These are phyloP conservation scores for Naumovozyma castellii DNA, from an alignment of 805 yeast species.

Conservation along the genomic window DNA sequence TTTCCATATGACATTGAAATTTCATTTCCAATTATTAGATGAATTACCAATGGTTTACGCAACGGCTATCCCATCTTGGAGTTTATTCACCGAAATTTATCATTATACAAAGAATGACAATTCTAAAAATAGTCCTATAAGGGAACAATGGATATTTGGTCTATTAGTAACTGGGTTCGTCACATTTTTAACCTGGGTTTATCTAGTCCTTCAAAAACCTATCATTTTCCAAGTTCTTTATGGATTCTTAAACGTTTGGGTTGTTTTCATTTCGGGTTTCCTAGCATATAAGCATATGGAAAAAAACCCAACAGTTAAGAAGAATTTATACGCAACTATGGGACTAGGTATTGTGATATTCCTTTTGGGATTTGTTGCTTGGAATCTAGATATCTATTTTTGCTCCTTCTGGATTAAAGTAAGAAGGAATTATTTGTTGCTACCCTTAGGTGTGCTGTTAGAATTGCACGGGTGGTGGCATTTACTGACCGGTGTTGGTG, in stretches of 20 bases:
- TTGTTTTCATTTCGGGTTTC: constrained; percentile 50
- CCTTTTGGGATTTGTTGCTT: constrained; percentile 64
- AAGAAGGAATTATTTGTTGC: constrained; percentile 59
- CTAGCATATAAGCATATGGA: constrained; percentile 46
- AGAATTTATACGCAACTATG: constrained; percentile 48
- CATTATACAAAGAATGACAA: background rate
- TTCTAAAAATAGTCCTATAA: constrained; percentile 4
- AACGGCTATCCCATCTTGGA: constrained; percentile 90
- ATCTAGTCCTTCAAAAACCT: constrained; percentile 69
- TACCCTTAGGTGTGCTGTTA: constrained; percentile 71
- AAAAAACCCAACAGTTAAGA: constrained; percentile 36
- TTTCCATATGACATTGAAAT: constrained; percentile 90
- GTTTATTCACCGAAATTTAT: constrained; percentile 50
- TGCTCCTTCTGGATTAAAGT: constrained; percentile 50
- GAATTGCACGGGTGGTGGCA: constrained; percentile 99
- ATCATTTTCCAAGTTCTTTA: constrained; percentile 83
- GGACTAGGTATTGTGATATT: constrained; percentile 53
- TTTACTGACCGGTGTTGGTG: constrained; percentile 74
- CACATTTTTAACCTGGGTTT: constrained; percentile 54
- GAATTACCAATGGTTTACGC: constrained; percentile 98
- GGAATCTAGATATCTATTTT: constrained; percentile 83
- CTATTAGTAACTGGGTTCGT: constrained; percentile 44
- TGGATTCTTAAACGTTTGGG: constrained; percentile 64
- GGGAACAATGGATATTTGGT: constrained; percentile 33
- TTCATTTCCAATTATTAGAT: constrained; percentile 84